phyloP scores from a whole-genome alignment of 2,329 filamentous ascomycete genomes.

The Thielaviopsis cerberus region DNA sequence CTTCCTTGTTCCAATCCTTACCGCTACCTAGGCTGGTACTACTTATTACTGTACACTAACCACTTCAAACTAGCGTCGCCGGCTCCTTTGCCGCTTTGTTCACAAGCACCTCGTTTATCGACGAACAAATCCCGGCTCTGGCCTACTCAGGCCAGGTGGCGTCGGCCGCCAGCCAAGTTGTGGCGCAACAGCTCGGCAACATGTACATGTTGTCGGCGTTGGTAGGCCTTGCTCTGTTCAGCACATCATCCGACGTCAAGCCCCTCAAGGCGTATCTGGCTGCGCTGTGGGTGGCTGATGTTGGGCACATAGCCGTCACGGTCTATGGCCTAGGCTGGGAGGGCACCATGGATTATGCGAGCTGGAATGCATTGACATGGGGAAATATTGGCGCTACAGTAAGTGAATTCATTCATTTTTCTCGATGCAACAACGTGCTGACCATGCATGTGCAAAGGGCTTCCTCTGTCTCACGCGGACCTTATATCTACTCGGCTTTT shows the following conservation, averaged over 20 bases:
- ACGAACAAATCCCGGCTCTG: conserved; percentile 34
- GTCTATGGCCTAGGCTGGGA: conserved; percentile 38
- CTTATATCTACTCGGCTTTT: conserved; percentile 39
- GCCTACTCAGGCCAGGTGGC: conserved; percentile 18
- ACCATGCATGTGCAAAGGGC: conserved; percentile 19
- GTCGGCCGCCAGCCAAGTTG: conserved; percentile 31
- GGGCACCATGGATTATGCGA: conserved; percentile 30
- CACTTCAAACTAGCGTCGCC: conserved; percentile 28
- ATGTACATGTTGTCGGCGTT: conserved; percentile 48
- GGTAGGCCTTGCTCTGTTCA: conserved; percentile 32
- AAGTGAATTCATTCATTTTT: conserved; percentile 15
- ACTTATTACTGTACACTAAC: background rate
- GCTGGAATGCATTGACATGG: conserved; percentile 55
- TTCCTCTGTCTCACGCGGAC: conserved; percentile 38
- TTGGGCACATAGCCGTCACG: conserved; percentile 48
- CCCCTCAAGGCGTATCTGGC: conserved; percentile 50
- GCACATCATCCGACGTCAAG: conserved; percentile 28
- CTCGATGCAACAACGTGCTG: background rate
- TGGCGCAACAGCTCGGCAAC: conserved; percentile 52
- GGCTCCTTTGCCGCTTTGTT: conserved; percentile 39
- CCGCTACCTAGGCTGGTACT: no score
- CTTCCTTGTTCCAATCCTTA: no score
- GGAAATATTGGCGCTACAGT: conserved; percentile 53
- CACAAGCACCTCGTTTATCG: conserved; percentile 42
- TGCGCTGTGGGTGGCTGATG: conserved; percentile 45